Base-by-base conservation (phyloP, 148 eudicot genomes). In the Persicaria tinctoria region DNA sequence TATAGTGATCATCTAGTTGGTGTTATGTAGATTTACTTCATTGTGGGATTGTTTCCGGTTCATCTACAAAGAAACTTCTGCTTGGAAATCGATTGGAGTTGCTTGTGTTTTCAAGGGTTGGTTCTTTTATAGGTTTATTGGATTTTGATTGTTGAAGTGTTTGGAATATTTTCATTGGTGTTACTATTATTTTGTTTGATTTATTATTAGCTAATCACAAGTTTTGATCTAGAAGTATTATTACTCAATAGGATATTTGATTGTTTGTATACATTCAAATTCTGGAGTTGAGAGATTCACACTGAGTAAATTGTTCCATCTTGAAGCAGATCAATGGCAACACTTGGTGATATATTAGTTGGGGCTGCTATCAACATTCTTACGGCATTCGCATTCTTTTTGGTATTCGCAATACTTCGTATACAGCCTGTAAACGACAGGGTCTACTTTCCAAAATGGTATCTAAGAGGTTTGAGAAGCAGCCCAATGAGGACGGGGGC, bases 401-500 rank as follows among this genome's bases (percentile, higher is more conserved):
- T 89, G 51, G 93, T 87, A 78, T 89, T 89, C 81, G 89, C 89
- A 1, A 46, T 87, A 50, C 85, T 89, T 63, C 85, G 93, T 14
- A 78, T 87, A 57, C 93, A 89, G 76, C 93, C 93, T 16, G 51
- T 89, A 51, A 89, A 89, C 44, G 93, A 89, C 68, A 82, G 90
- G 66, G 89, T 89, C 44, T 89, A 87, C 73, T 89, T 87, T 60
- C 90, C 90, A 7, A 89, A 89, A 82, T 89, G 93, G 93, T 89
- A 89, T 51, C 66, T 89, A 64, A 89, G 85, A 72, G 93, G 93
- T 75, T 78, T 87, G 68, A 87, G 93, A 74, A 81, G 81, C 84
- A 82, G 88, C 69, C 93, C 93, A 2, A 11, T 75, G 78, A 79
- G 77, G 16, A 73, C 89, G 5, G 87, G 89, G 54, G 78, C 85